These are phyloP conservation scores for Lipomyces mesembrius DNA, from an alignment of 805 yeast species.

Conservation along the genomic window DNA sequence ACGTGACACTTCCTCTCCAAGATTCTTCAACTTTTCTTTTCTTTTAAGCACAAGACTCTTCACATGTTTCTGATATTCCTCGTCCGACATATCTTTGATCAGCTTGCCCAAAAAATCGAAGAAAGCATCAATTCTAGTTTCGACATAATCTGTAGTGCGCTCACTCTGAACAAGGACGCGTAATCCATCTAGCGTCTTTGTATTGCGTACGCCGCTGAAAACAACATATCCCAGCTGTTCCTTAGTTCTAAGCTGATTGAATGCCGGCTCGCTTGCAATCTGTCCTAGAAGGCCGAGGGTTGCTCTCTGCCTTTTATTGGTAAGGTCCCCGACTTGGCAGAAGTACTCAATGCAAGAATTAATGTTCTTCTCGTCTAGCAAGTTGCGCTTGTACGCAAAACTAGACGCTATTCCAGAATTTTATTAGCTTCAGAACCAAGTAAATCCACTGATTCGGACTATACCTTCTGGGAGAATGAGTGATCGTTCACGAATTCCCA, in stretches of 20 bases:
- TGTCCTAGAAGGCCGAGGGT: constrained; percentile 70
- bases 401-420: constrained; percentile 49
- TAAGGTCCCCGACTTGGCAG: constrained; percentile 63
- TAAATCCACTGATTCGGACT: constrained; percentile 33
- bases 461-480: constrained; percentile 43
- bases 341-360: constrained; percentile 85
- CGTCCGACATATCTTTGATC: constrained; percentile 59
- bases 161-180: constrained; percentile 85
- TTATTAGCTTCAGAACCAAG: constrained; percentile 52
- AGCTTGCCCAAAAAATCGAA: constrained; percentile 53
- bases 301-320: constrained; percentile 54
- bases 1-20: constrained; percentile 72
- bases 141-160: constrained; percentile 71
- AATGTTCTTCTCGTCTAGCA: constrained; percentile 70
- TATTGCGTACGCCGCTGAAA: constrained; percentile 69
- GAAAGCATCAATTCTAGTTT: constrained; percentile 74
- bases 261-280: constrained; percentile 82
- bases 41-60: constrained; percentile 69
- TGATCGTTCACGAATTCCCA: constrained; percentile 51
- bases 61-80: constrained; percentile 70
- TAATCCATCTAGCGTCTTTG: constrained; percentile 74
- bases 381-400: constrained; percentile 50
- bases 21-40: constrained; percentile 72
- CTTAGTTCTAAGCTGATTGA: constrained; percentile 85
- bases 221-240: constrained; percentile 97